Evolutionary conservation across 768 basidiomycete species (phyloP), one percentile per base, ranked within the genome.

Genomic region (Xanthoconium stramineum): DNA sequence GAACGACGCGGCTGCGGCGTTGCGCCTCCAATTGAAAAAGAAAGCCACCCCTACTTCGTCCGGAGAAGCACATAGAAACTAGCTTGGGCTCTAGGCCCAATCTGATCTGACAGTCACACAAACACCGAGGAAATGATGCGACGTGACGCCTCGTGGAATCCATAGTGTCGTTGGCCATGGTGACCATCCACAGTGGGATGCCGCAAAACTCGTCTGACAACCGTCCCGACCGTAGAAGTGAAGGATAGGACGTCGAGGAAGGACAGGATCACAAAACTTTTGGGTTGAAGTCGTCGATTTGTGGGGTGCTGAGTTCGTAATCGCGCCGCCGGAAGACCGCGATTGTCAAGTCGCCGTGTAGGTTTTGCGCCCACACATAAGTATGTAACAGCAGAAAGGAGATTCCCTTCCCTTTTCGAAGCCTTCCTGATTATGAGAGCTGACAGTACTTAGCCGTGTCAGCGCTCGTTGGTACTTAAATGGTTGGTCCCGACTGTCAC

Each of bases 391-490:
- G 28, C 19, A 53, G 50, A 24, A 64, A 60, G 53, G 52, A 46
- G 38, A 54, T 44, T 53, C 24, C 46, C 45, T 24, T 24, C 24
- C 52, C 30, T 48, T 50, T 61, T 53, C 46, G 59, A 57, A 57
- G 50, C 19, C 14, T 30, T 58, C 33, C 50, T 54, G 39, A 45
- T 54, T 65, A 61, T 55, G 61, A 50, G 58, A 64, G 45, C 50
- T 52, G 55, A 54, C 62, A 65, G 63, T 43, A 51, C 55, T 51
- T 40, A 49, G 52, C 52, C 46, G 59, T 55, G 42, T 29, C 55
- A 43, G 62, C 59, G 59, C 59, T 50, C 47, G 19, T 24, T 24
- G 24, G 24, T 45, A 65, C 51, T 62, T 65, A 63, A 53, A 61
- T 43, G 33, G 55, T 19, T 2, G 3, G 32, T 33, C 38, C 30